Evolutionary conservation across 2,329 filamentous ascomycete genomes (phyloP).

Genomic region (Diaporthe sp.): DNA sequence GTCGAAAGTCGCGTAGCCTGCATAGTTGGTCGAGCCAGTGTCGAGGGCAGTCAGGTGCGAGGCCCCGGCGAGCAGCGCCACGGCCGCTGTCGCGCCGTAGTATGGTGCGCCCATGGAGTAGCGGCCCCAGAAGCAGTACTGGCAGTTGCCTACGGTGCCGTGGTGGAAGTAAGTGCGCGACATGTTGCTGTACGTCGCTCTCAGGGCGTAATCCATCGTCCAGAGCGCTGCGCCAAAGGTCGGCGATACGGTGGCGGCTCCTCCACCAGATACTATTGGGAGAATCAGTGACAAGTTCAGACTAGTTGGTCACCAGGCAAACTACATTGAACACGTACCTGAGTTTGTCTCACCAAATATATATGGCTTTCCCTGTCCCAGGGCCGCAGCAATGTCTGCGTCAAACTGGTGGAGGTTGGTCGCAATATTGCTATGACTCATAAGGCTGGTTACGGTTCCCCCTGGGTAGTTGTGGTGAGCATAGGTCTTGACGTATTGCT

Average conservation of each 20-base stretch:
- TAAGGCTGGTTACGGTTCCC: slow-evolving; percentile 56
- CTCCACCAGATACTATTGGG: slow-evolving; percentile 53
- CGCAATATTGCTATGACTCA: slow-evolving; percentile 59
- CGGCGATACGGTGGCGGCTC: slow-evolving; percentile 55
- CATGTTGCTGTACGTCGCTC: slow-evolving; percentile 53
- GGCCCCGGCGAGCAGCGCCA: slow-evolving; percentile 59
- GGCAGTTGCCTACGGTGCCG: slow-evolving; percentile 65
- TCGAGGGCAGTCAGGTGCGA: slow-evolving; percentile 61
- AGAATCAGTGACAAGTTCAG: neutral
- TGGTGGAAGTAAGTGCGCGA: slow-evolving; percentile 64
- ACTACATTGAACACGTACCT: slow-evolving; percentile 46
- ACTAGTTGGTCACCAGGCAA: neutral
- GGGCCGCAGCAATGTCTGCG: slow-evolving; percentile 56
- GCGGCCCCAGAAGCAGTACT: slow-evolving; percentile 63
- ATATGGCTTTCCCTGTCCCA: slow-evolving; percentile 56
- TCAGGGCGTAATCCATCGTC: slow-evolving; percentile 63
- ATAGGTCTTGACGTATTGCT: slow-evolving; percentile 57
- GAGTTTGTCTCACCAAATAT: slow-evolving; percentile 66
- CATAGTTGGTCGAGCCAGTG: slow-evolving; percentile 56
- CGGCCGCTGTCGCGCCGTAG: slow-evolving; percentile 64
- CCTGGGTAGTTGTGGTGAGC: slow-evolving; percentile 65
- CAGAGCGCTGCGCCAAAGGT: slow-evolving; percentile 64
- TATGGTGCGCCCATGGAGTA: slow-evolving; percentile 65
- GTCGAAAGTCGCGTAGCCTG: slow-evolving; percentile 61
- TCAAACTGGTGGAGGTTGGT: slow-evolving; percentile 56